A percentile compares a stretch with the other conserved stretches of the same genome.
phyloP scores from a whole-genome alignment of 2,329 filamentous ascomycete genomes.

The Seiridium cupressi region DNA sequence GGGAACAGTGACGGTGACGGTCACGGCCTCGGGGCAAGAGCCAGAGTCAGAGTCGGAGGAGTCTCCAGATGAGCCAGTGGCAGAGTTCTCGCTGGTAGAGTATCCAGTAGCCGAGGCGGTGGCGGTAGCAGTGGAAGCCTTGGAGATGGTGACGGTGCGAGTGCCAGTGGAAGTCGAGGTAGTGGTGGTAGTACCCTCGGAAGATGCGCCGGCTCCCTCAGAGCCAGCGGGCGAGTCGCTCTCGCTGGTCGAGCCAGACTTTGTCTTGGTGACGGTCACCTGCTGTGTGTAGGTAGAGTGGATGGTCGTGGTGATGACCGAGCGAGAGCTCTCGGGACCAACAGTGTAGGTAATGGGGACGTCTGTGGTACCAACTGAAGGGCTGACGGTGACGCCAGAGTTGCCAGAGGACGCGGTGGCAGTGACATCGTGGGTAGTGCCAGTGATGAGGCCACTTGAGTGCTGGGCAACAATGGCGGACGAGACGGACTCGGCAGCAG shows the following conservation, averaged over 20 bases:
- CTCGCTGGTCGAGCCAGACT: background rate
- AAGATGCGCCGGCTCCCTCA: conserved; percentile 12
- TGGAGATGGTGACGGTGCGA: conserved; percentile 26
- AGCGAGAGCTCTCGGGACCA: conserved; percentile 24
- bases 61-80: conserved; percentile 11
- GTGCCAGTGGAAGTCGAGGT: conserved; percentile 28
- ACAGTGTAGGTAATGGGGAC: conserved; percentile 24
- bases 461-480: conserved; percentile 29
- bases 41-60: conserved; percentile 12
- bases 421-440: conserved; percentile 22
- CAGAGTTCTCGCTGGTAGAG: conserved; percentile 1
- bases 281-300: conserved; percentile 26
- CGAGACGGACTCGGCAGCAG: conserved; percentile 26
- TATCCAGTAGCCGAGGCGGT: conserved; percentile 1
- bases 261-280: conserved; percentile 20
- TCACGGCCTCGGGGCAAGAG: conserved; percentile 26
- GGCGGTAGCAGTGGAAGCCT: conserved; percentile 11
- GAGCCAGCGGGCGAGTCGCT: conserved; percentile 10
- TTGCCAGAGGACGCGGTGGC: conserved; percentile 13
- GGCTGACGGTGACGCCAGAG: background rate
- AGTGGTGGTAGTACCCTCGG: conserved; percentile 24
- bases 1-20: conserved; percentile 23
- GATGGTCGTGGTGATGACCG: conserved; percentile 25
- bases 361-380: conserved; percentile 13
- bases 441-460: conserved; percentile 25